Evolutionary conservation across 257 asterid species (phyloP).

Genomic region (Capsicum rhomboideum): DNA sequence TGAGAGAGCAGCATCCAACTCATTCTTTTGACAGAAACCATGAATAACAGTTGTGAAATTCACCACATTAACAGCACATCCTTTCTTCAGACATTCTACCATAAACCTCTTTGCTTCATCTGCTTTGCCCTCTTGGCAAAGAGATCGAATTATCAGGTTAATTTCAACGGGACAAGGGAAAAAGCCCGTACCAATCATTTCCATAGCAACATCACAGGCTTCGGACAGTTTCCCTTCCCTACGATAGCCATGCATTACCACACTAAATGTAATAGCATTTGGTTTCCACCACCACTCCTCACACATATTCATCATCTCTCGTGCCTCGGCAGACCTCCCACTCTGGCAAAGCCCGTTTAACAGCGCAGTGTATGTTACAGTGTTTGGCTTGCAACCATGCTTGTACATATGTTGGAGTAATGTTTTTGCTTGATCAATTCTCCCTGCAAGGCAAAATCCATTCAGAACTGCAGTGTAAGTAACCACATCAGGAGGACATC

Average conservation of each 20-base stretch:
- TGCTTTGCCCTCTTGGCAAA: conserved; percentile 44
- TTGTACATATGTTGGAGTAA: conserved; percentile 76
- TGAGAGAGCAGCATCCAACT: conserved; percentile 78
- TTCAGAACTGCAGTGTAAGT: conserved; percentile 77
- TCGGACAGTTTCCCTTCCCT: conserved; percentile 76
- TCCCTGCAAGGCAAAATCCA: conserved; percentile 61
- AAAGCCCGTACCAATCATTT: conserved; percentile 71
- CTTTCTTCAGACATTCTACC: conserved; percentile 71
- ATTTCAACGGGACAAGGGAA: conserved; percentile 79
- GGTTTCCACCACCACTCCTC: conserved; percentile 89
- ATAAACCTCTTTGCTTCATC: conserved; percentile 54
- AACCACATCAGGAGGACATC: conserved; percentile 84
- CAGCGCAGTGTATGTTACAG: conserved; percentile 70
- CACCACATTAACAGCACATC: conserved; percentile 83
- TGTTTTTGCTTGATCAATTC: conserved; percentile 63
- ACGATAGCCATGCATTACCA: conserved; percentile 81
- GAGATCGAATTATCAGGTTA: conserved; percentile 68
- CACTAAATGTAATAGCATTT: conserved; percentile 76
- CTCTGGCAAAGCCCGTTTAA: conserved; percentile 67
- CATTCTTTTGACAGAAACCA: conserved; percentile 69
- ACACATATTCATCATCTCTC: conserved; percentile 73
- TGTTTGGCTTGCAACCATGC: conserved; percentile 79
- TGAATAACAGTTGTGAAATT: conserved; percentile 80
- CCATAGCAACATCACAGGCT: conserved; percentile 59
- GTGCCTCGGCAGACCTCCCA: conserved; percentile 70